These are phyloP conservation scores for Dactylellina drechsleri DNA, from an alignment of 2,329 filamentous ascomycete genomes.

Conservation along the genomic window DNA sequence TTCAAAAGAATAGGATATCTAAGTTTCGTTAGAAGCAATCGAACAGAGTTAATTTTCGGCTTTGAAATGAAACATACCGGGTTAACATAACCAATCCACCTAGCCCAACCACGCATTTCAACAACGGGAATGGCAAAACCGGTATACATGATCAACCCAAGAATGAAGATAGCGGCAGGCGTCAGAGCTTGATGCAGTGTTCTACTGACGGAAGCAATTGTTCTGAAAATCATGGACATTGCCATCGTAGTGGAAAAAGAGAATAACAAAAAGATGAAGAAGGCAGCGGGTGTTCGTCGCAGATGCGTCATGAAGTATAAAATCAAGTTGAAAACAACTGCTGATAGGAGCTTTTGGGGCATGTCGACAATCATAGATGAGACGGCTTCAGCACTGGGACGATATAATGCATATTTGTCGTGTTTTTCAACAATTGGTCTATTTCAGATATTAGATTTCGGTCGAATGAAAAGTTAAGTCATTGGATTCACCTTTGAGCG, in stretches of 20 bases:
- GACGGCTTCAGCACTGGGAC: slow-evolving; percentile 87
- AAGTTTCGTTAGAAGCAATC: background rate
- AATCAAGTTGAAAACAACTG: slow-evolving; percentile 78
- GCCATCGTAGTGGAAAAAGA: slow-evolving; percentile 76
- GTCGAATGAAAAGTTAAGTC: slow-evolving; percentile 38
- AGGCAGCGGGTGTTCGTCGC: slow-evolving; percentile 75
- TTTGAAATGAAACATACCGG: slow-evolving; percentile 65
- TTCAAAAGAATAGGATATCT: slow-evolving; percentile 75
- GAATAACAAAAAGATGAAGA: slow-evolving; percentile 86
- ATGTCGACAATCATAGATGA: slow-evolving; percentile 86
- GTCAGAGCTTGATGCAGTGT: slow-evolving; percentile 73
- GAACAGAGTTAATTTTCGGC: background rate
- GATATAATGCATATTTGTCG: slow-evolving; percentile 83
- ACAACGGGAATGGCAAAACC: slow-evolving; percentile 71
- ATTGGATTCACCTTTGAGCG: slow-evolving; percentile 71
- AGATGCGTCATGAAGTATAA: slow-evolving; percentile 91
- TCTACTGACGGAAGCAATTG: slow-evolving; percentile 78
- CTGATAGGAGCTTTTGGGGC: slow-evolving; percentile 81
- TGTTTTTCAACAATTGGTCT: slow-evolving; percentile 89
- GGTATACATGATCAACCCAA: slow-evolving; percentile 71
- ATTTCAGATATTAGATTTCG: background rate
- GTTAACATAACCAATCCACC: slow-evolving; percentile 84
- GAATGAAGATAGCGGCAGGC: slow-evolving; percentile 70
- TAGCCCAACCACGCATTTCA: slow-evolving; percentile 82
- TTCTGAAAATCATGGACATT: slow-evolving; percentile 87